Evolutionary conservation across 306 rosid genomes (phyloP).

Genomic region (Mucuna pruriens): DNA sequence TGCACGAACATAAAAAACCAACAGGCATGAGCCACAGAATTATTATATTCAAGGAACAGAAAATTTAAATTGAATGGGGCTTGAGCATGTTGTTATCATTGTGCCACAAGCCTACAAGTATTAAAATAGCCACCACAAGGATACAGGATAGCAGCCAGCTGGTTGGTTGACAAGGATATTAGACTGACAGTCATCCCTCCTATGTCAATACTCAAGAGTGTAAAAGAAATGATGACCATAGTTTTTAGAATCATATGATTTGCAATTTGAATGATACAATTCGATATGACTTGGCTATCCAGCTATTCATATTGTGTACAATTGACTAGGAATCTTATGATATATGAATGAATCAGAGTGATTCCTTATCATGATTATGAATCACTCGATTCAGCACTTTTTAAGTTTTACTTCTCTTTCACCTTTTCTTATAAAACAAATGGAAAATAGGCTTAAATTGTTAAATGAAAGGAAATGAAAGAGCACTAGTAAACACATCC

Average conservation of each 20-base stretch:
- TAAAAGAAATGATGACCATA: background rate
- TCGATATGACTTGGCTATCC: background rate
- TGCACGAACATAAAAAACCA: background rate
- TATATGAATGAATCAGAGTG: background rate
- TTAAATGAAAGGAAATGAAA: background rate
- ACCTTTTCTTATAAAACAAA: background rate
- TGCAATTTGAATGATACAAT: background rate
- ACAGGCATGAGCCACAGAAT: background rate
- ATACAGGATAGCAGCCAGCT: background rate
- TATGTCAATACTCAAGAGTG: background rate
- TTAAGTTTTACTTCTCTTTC: background rate
- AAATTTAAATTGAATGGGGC: constrained; percentile 14
- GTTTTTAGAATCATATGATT: background rate
- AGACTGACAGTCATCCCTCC: background rate
- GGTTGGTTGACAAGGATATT: background rate
- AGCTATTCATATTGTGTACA: background rate
- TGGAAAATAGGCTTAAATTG: background rate
- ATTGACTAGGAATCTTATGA: background rate
- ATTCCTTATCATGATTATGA: background rate
- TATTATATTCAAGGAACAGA: constrained; percentile 18
- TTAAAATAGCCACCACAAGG: background rate
- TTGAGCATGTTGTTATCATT: constrained; percentile 6
- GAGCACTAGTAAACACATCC: background rate
- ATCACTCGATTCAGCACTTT: background rate
- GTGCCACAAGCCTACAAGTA: background rate